A percentile compares a stretch with the other conserved stretches of the same genome.
Conservation (phyloP, 768 basidiomycete genomes). For the Termitomyces sp. region DNA sequence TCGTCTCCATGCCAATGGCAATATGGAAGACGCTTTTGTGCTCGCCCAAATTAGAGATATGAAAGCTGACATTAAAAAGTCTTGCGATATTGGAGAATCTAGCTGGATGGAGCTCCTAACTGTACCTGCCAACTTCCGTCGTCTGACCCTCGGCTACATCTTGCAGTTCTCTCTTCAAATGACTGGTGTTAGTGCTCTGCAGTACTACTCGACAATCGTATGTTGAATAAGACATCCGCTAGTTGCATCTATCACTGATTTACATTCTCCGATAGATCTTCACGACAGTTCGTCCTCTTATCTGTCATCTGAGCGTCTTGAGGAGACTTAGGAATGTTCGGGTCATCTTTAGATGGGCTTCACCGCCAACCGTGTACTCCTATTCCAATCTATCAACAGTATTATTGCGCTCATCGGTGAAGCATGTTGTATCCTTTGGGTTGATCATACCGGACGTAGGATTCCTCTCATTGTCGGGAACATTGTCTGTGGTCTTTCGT, state of each 20-base stretch:
- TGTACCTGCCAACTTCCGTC: conserved; percentile 38
- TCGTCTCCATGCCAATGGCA: conserved; percentile 45
- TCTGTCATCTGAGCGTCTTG: conserved; percentile 5
- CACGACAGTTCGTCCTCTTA: conserved; percentile 19
- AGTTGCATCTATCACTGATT: background rate
- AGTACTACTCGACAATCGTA: conserved; percentile 45
- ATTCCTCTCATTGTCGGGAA: conserved; percentile 37
- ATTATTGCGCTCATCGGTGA: conserved; percentile 50
- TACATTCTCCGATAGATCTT: conserved; percentile 22
- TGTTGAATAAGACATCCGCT: background rate
- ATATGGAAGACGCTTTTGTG: conserved; percentile 42
- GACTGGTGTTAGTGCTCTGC: conserved; percentile 54
- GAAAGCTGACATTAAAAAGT: conserved; percentile 27
- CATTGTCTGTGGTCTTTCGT: conserved; percentile 32
- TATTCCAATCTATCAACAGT: conserved; percentile 50
- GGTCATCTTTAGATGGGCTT: conserved; percentile 39
- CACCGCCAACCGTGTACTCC: conserved; percentile 34
- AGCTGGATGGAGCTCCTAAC: conserved; percentile 36
- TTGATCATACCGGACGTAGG: conserved; percentile 35
- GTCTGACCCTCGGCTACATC: conserved; percentile 39
- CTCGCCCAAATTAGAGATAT: conserved; percentile 40
- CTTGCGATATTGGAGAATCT: conserved; percentile 31
- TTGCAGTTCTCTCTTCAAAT: conserved; percentile 55
- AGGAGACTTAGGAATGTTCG: background rate
- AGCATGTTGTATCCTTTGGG: conserved; percentile 38